Evolutionary conservation across 192 early-diverging fungal genomes (phyloP), one percentile per base, ranked within the genome.

Genomic region (Coemansia sp.): DNA sequence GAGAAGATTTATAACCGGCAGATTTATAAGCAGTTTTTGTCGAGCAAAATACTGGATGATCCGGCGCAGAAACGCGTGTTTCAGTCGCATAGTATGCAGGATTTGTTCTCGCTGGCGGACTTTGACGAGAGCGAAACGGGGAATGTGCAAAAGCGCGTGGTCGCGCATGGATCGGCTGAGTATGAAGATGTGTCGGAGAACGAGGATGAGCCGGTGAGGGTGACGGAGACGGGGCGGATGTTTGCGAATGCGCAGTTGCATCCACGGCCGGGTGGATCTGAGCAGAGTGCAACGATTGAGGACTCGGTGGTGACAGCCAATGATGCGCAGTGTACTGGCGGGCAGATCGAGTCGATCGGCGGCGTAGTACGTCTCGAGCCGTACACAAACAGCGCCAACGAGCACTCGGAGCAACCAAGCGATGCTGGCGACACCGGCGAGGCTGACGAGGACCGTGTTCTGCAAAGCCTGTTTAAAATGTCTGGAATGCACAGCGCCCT

Each of bases 1-100:
- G 94, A 96, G 74, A 96, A 96, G 76, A 97, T 96, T 9, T 96
- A 96, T 63, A 94, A 94, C 72, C 86, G 97, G 19, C 97, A 99
- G 73, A 96, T 99, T 45, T 97, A 93, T 76, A 99, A 99, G 65
- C 93, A 95, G 81, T 94, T 95, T 65, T 60, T 99, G 73, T 91
- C 94, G n/a, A 94, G 94, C 84, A 96, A 97, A 72, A 92, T 98
- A 27, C 76, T 98, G 56, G 88, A 89, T 32, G 94, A 97, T 56
- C 93, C 95, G 7, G 86, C 86, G 58, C 93, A 95, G 69, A 81
- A 86, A 69, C 86, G 93, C 24, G 97, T 96, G 70, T 97, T 97
- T 69, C 91, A 97, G 67, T 78, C 87, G 39, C 87, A 92, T 56
- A 88, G 89, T 57, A 59, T 98, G 71, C 82, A 87, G 15, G 94